A percentile compares a stretch with the other conserved stretches of the same genome.
phyloP scores from a whole-genome alignment of 495 filamentous ascomycete genomes.

The Mytilinidion resinicola region DNA sequence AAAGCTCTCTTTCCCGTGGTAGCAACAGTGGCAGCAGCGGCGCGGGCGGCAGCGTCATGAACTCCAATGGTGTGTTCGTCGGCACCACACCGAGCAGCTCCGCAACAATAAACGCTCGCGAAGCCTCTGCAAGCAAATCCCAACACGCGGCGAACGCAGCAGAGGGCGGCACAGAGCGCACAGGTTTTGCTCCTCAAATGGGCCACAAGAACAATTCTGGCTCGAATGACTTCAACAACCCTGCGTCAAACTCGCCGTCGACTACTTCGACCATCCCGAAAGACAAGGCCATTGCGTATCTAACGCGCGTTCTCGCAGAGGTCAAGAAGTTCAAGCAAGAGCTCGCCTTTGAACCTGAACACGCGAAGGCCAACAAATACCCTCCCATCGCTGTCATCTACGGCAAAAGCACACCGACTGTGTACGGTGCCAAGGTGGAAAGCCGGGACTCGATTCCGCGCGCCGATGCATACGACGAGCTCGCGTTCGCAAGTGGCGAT shows the following conservation, averaged over 20 bases:
- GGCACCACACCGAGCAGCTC: conserved; percentile 6
- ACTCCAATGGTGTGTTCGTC: neutral
- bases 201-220: conserved; percentile 17
- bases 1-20: conserved; percentile 21
- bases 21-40: conserved; percentile 1
- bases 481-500: conserved; percentile 82
- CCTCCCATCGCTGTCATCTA: conserved; percentile 83
- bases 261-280: conserved; percentile 45
- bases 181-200: conserved; percentile 21
- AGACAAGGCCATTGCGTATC: conserved; percentile 59
- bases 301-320: conserved; percentile 66
- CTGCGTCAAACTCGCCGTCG: conserved; percentile 30
- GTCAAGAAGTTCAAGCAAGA: conserved; percentile 68
- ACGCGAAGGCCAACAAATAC: conserved; percentile 61
- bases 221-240: conserved; percentile 36
- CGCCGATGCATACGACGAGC: conserved; percentile 76
- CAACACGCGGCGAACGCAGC: neutral
- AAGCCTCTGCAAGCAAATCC: conserved; percentile 5
- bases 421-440: conserved; percentile 67
- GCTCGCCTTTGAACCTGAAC: conserved; percentile 52
- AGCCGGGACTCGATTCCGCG: conserved; percentile 63
- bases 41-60: neutral
- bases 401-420: conserved; percentile 79
- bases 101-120: neutral
- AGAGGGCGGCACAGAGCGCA: neutral